Conservation (phyloP, 192 early-diverging fungal species). For the Helicostylum pulchrum region DNA sequence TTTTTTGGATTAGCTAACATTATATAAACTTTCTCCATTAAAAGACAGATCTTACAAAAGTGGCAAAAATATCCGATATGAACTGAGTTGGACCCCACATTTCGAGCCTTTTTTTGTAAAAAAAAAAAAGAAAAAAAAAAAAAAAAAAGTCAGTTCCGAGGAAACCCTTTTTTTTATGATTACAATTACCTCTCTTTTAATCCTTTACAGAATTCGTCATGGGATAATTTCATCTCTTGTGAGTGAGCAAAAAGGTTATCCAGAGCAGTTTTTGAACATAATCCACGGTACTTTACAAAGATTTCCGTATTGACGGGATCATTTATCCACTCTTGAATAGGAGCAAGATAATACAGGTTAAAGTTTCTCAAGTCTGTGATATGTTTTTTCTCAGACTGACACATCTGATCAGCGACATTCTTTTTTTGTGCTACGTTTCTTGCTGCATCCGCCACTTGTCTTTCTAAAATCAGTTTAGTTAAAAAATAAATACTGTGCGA, state of each 20-base stretch:
- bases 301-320: neutral
- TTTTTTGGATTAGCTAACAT: neutral
- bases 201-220: neutral
- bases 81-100: constrained; percentile 22
- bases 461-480: constrained; percentile 1
- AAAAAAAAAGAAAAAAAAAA: neutral
- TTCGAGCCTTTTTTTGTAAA: constrained; percentile 3
- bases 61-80: constrained; percentile 15
- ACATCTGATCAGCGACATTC: neutral
- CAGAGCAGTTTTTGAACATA: neutral
- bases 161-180: neutral
- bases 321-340: neutral
- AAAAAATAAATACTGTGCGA: neutral
- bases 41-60: constrained; percentile 2
- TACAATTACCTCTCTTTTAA: constrained; percentile 10
- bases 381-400: neutral
- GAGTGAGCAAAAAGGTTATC: constrained; percentile 1
- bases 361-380: neutral
- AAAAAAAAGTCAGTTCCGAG: neutral
- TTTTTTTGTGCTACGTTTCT: constrained; percentile 20
- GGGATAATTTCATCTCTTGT: neutral
- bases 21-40: neutral
- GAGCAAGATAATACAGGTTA: neutral
- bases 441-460: constrained; percentile 17
- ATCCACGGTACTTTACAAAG: neutral